Base-by-base conservation (phyloP, 805 yeast species). In the Saccharomycopsis fibuligera region DNA sequence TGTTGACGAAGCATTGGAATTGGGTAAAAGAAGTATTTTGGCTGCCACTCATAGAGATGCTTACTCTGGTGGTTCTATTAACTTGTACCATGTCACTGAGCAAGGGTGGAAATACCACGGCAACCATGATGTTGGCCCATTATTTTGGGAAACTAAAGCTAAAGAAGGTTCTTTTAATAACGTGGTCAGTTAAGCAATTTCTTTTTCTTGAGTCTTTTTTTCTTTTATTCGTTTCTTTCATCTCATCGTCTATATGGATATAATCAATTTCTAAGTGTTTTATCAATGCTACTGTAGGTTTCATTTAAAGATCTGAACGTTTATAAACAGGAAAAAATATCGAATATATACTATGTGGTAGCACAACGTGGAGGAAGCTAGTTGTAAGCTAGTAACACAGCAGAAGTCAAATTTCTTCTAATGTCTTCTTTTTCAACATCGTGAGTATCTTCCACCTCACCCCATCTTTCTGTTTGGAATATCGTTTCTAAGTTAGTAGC, bases 21-120 rank as follows among this genome's bases (percentile, higher is more conserved):
- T 93, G 56, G 99, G 99, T 57, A 90, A 90, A 69, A 81, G 99
- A 68, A 83, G 96, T 41, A 93, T 93, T 60, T 74, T 93, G 58
- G 99, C 98, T 39, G 99, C 99, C 44, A 86, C 97, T 29, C 99
- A 93, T 65, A 85, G 99, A 76, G 99, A 93, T 67, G 99, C 98
- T 4, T 93, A 74, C 68, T 88, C 96, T 50, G 99, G 99, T 74
- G 98, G 98, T 58, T 86, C 96, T 1, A 80, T 91, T 56, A 93
- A 93, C 65, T 71, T 93, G 60, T 93, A 81, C 66, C 98, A 93
- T 64, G 91, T 93, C 51, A 83, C 93, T 27, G 96, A 89, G 68
- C 64, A 78, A 45, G 99, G 99, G 44, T 93, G 99, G 99, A 76
- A 76, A 33, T 93, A 78, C 72, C 97, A 93, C 63, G 99, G 99